phyloP scores from a whole-genome alignment of 257 asterid genomes.

The Primulina eburnea region DNA sequence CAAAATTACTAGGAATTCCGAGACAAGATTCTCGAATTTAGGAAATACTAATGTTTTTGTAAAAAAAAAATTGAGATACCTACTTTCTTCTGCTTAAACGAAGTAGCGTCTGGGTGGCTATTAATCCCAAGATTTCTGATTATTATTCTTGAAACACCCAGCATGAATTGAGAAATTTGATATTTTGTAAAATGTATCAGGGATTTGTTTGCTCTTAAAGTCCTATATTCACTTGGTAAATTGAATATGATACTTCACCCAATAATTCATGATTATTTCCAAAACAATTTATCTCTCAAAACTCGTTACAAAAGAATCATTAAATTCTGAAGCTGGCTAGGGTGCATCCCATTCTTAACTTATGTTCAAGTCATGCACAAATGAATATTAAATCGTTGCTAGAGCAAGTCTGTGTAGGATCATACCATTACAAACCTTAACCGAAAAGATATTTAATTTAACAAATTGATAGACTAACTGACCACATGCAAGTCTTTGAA shows the following conservation, averaged over 20 bases:
- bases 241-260: conserved; percentile 25
- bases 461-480: no score
- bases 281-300: no score
- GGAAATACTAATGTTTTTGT: conserved; percentile 26
- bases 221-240: conserved; percentile 22
- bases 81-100: conserved; percentile 23
- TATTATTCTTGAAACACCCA: conserved; percentile 11
- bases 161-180: conserved; percentile 19
- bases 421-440: neutral
- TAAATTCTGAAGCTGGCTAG: neutral
- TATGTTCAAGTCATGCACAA: neutral
- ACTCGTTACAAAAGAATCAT: neutral
- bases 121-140: conserved; percentile 26
- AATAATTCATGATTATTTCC: no score
- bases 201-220: conserved; percentile 37
- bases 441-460: no score
- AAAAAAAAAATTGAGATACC: conserved; percentile 1
- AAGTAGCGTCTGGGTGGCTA: conserved; percentile 30
- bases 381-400: no score
- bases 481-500: no score
- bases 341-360: neutral
- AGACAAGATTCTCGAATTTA: conserved; percentile 53
- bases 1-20: conserved; percentile 33
- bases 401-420: neutral
- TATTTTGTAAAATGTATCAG: conserved; percentile 27